Evolutionary conservation across 495 filamentous ascomycete species (phyloP).

Genomic region (Choiromyces venosus): DNA sequence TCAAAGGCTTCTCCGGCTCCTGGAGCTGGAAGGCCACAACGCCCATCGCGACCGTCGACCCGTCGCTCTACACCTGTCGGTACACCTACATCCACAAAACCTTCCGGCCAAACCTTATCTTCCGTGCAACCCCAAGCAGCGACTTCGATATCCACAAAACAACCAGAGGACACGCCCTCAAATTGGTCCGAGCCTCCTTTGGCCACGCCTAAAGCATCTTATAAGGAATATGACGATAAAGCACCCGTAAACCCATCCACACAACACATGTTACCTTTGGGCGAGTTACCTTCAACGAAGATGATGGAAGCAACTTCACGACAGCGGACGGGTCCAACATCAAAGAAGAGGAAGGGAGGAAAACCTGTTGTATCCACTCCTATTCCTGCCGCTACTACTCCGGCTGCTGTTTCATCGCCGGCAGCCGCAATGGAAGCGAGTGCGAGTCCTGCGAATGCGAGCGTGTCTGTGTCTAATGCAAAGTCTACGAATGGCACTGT

Average conservation of each 20-base stretch:
- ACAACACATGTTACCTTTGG: slow-evolving; percentile 38
- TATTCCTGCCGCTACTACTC: slow-evolving; percentile 5
- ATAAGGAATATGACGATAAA: slow-evolving; percentile 42
- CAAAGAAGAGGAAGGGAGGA: slow-evolving; percentile 35
- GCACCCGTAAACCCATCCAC: slow-evolving; percentile 35
- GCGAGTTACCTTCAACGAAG: slow-evolving; percentile 38
- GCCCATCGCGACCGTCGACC: slow-evolving; percentile 40
- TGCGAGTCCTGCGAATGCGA: slow-evolving; percentile 15
- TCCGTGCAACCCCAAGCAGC: slow-evolving; percentile 21
- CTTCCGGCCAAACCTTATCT: slow-evolving; percentile 29
- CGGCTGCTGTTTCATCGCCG: slow-evolving; percentile 6
- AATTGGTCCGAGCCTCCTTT: slow-evolving; percentile 41
- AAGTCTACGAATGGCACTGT: slow-evolving; percentile 28
- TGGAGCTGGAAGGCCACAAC: slow-evolving; percentile 26
- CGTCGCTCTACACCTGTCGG: slow-evolving; percentile 41
- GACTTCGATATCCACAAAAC: slow-evolving; percentile 24
- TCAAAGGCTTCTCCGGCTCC: slow-evolving; percentile 21
- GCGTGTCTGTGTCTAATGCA: neutral
- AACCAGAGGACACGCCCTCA: slow-evolving; percentile 26
- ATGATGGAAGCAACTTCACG: slow-evolving; percentile 36
- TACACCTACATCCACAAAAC: slow-evolving; percentile 39
- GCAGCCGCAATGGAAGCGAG: slow-evolving; percentile 18
- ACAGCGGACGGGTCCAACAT: slow-evolving; percentile 19
- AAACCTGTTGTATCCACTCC: neutral
- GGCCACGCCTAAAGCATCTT: slow-evolving; percentile 39